Base-by-base conservation (phyloP, 2,329 filamentous ascomycete genomes). In the Leptographium wingfieldii region DNA sequence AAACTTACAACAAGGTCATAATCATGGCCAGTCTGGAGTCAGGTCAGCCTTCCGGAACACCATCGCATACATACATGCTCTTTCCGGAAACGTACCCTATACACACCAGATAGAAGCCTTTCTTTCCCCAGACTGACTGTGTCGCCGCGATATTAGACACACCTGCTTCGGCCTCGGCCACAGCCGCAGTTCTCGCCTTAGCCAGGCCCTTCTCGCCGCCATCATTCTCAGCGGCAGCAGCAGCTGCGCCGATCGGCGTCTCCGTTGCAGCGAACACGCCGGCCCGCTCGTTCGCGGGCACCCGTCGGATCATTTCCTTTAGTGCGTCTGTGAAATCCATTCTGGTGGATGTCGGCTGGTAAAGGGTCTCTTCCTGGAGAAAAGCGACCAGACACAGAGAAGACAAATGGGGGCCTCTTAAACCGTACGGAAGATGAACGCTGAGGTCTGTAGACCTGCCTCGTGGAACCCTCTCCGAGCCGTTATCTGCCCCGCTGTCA, bases 141-240 rank as follows among this genome's bases (percentile, higher is more conserved):
- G 81, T 76, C 0, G 89, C 89, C 22, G 91, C 87, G 25, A 87
- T 80, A 62, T 83, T 87, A 38, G 78, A 80, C 61, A 87, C 86
- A 1, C 76, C 74, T 2, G 80, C 80, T 66, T 92, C 54, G 53
- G 19, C 31, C 6, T 16, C 33, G 6, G 53, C 16, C 6, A 43
- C 40, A 19, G 53, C 16, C 19, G 33, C 16, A 16, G 22, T 33
- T 5, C 3, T n/a, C 29, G 52, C 12, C 29, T 3, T 14, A 14
- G 12, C 33, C 22, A 55, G 22, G 5, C 31, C 53, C 31, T 55
- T 55, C 33, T 55, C 53, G 29, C 53, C 53, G 33, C 53, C 53
- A 12, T 38, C 53, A 14, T 22, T 35, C 19, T 27, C 27, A 19
- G 19, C 4, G 9, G 52, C 52, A 54, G 52, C 52, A 35, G 52